These are phyloP conservation scores for Exophiala sp. DNA, from an alignment of 2,329 filamentous ascomycete genomes.

Conservation along the genomic window DNA sequence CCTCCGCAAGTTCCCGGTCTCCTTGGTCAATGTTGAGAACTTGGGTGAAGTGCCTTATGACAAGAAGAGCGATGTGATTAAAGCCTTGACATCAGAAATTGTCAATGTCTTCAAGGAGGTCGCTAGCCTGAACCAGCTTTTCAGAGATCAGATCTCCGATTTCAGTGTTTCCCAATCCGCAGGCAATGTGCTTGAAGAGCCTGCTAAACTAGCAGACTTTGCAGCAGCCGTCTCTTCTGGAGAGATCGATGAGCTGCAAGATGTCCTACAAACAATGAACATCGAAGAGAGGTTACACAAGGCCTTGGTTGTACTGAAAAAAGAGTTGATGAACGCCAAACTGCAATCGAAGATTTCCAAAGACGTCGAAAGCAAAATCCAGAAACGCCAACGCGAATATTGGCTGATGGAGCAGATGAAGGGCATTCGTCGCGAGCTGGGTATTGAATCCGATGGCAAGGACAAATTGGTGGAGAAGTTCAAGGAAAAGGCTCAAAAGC, in stretches of 20 bases:
- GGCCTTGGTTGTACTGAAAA: conserved; percentile 87
- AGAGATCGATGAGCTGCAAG: conserved; percentile 86
- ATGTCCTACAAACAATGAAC: conserved; percentile 82
- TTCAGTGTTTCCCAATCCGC: conserved; percentile 95
- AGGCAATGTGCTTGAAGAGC: conserved; percentile 91
- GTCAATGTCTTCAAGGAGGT: conserved; percentile 99
- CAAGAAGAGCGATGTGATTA: conserved; percentile 81
- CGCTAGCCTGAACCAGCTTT: conserved; percentile 86
- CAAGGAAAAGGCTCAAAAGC: conserved; percentile 86
- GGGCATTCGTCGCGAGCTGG: conserved; percentile 89
- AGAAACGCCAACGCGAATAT: conserved; percentile 95
- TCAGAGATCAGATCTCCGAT: conserved; percentile 94
- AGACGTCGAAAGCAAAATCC: conserved; percentile 95
- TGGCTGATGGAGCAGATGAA: conserved; percentile 99
- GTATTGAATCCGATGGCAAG: conserved; percentile 95
- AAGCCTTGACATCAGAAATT: conserved; percentile 93
- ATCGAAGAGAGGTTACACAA: conserved; percentile 91
- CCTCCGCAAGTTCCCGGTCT: conserved; percentile 85
- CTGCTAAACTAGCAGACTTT: conserved; percentile 92
- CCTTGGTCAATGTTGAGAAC: conserved; percentile 93
- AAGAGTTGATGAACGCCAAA: conserved; percentile 97
- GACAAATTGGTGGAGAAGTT: conserved; percentile 98
- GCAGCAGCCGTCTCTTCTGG: conserved; percentile 95
- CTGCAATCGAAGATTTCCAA: conserved; percentile 96
- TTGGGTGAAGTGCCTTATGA: conserved; percentile 84